A percentile compares a stretch with the other conserved stretches of the same genome.
Conservation (phyloP, 306 rosid species). For the Ormosia semicastrata region DNA sequence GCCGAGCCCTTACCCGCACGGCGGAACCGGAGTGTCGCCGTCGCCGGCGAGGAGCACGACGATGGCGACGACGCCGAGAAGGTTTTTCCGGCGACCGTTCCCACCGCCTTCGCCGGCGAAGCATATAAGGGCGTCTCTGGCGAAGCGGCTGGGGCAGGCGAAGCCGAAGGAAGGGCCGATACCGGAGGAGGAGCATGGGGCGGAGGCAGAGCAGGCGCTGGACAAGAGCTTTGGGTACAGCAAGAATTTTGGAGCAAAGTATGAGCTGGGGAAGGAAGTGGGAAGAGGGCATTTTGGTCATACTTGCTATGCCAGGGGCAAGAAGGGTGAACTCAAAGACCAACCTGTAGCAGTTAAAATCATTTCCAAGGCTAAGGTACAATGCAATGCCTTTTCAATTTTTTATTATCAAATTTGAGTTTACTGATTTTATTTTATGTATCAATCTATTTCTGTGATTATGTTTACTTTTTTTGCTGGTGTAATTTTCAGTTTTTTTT, state of each 20-base stretch:
- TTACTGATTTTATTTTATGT: no score
- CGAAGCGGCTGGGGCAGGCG: constrained; percentile 69
- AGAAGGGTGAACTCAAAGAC: constrained; percentile 83
- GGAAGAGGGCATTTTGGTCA: constrained; percentile 98
- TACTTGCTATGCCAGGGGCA: constrained; percentile 81
- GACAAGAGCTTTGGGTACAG: constrained; percentile 87
- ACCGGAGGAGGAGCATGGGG: constrained; percentile 70
- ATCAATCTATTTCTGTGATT: no score
- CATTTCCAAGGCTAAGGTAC: constrained; percentile 87
- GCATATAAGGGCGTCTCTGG: constrained; percentile 87
- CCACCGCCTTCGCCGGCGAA: constrained; percentile 98
- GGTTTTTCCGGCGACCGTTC: constrained; percentile 70
- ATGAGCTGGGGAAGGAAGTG: constrained; percentile 83
- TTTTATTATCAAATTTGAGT: not conserved
- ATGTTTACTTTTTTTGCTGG: no score
- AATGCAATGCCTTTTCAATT: not conserved
- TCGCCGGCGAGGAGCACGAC: constrained; percentile 82
- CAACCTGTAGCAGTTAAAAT: constrained; percentile 80
- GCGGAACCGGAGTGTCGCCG: constrained; percentile 68
- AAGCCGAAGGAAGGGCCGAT: constrained; percentile 86
- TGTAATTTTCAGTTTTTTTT: no score
- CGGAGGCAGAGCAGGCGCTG: constrained; percentile 68
- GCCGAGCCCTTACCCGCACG: constrained; percentile 94
- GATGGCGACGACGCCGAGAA: constrained; percentile 57
- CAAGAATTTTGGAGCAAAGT: constrained; percentile 82